Evolutionary conservation across 192 early-diverging fungal species (phyloP).

Genomic region (Pilaira anomala): DNA sequence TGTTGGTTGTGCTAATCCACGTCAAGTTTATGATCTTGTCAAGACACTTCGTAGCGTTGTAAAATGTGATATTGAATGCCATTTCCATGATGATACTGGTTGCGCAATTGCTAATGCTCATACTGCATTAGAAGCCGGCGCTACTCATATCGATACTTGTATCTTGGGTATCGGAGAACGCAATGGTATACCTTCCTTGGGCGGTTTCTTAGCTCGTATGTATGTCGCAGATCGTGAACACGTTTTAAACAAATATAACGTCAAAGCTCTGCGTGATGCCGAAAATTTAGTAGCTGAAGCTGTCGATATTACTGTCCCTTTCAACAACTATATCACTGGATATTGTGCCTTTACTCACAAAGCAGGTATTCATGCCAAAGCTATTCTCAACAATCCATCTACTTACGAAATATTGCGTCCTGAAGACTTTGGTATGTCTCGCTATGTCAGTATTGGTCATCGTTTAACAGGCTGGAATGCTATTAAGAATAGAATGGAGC

Average conservation of each 20-base stretch:
- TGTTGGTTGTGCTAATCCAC: conserved; percentile 96
- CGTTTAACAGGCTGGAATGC: conserved; percentile 98
- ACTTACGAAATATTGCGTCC: conserved; percentile 98
- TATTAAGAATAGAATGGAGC: conserved; percentile 97
- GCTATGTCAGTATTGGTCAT: conserved; percentile 96
- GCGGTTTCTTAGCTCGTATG: conserved; percentile 95
- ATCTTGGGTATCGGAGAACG: conserved; percentile 98
- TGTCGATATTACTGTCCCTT: conserved; percentile 93
- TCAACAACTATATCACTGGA: conserved; percentile 99
- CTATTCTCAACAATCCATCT: conserved; percentile 97
- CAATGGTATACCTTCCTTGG: conserved; percentile 95
- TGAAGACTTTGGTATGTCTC: conserved; percentile 97
- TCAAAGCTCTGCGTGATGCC: conserved; percentile 85
- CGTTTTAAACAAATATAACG: conserved; percentile 91
- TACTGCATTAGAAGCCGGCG: conserved; percentile 93
- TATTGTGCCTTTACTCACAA: conserved; percentile 99
- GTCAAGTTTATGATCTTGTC: conserved; percentile 97
- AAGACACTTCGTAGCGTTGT: conserved; percentile 92
- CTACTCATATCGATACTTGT: conserved; percentile 98
- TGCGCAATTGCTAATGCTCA: conserved; percentile 98
- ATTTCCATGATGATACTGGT: conserved; percentile 99
- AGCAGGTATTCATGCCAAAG: conserved; percentile 99
- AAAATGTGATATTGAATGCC: conserved; percentile 97
- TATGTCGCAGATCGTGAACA: conserved; percentile 90
- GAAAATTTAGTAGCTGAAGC: conserved; percentile 96